Evolutionary conservation across 2,329 filamentous ascomycete genomes (phyloP).

Genomic region (Simplicillium aogashimaense): DNA sequence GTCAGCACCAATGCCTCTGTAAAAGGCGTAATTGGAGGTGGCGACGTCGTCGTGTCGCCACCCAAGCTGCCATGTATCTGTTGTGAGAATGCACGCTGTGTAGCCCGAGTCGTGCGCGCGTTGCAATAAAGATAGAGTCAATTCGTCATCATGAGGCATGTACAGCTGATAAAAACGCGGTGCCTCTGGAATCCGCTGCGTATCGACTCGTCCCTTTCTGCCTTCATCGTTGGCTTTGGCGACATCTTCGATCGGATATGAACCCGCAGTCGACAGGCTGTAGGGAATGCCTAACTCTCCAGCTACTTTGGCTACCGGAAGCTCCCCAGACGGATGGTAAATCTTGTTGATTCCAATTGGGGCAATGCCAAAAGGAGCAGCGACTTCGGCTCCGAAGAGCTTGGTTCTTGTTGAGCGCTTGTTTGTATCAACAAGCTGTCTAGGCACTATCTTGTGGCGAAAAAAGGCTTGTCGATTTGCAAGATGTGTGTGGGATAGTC

Average conservation of each 20-base stretch:
- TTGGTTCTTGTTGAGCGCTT: constrained; percentile 43
- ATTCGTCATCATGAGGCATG: constrained; percentile 51
- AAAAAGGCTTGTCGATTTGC: constrained; percentile 56
- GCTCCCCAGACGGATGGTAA: constrained; percentile 47
- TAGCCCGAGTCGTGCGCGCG: constrained; percentile 45
- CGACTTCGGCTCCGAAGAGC: constrained; percentile 50
- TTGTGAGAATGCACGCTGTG: constrained; percentile 47
- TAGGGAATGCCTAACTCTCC: constrained; percentile 50
- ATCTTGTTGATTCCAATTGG: constrained; percentile 59
- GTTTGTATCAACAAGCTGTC: constrained; percentile 52
- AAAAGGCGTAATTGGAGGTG: constrained; percentile 52
- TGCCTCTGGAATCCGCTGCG: too few species aligned
- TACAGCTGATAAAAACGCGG: constrained; percentile 55
- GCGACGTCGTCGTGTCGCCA: constrained; percentile 50
- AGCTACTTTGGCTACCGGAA: constrained; percentile 49
- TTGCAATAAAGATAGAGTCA: constrained; percentile 45
- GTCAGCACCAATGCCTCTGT: constrained; percentile 48
- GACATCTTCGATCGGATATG: constrained; percentile 46
- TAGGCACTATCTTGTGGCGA: constrained; percentile 51
- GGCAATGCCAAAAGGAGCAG: constrained; percentile 53
- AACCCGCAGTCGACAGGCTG: constrained; percentile 48
- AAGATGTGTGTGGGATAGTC: constrained; percentile 38
- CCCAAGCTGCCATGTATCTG: constrained; percentile 54
- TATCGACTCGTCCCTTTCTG: too few species aligned
- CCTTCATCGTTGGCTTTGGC: constrained; percentile 39